These are phyloP conservation scores for Colletotrichum sp. DNA, from an alignment of 2,329 filamentous ascomycete species.

Conservation along the genomic window DNA sequence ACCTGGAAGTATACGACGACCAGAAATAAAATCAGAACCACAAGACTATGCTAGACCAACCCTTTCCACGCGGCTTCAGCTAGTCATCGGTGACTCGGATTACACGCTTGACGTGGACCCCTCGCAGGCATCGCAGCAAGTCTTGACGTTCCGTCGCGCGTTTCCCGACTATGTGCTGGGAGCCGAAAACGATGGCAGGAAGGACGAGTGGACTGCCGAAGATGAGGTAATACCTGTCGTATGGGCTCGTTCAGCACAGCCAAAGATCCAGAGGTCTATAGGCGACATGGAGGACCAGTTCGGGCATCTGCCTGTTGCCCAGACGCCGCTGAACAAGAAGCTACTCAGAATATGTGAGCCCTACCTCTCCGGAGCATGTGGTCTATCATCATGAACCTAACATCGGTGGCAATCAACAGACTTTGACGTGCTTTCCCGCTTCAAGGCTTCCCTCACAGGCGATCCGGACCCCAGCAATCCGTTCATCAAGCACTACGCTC, in stretches of 20 bases:
- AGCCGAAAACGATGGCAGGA: not conserved
- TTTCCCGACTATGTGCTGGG: conserved; percentile 21
- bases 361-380: not conserved
- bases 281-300: conserved; percentile 36
- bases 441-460: conserved; percentile 56
- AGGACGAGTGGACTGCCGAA: not conserved
- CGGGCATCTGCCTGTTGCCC: conserved; percentile 44
- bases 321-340: conserved; percentile 49
- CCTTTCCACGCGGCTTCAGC: not conserved
- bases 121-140: conserved; percentile 31
- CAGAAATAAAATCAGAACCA: not conserved
- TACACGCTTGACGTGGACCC: conserved; percentile 29
- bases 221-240: not conserved
- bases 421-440: conserved; percentile 53
- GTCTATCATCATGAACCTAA: not conserved
- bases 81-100: not conserved
- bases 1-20: not conserved
- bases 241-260: not conserved
- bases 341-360: conserved; percentile 33
- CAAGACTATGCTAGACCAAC: not conserved
- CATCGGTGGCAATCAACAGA: conserved; percentile 35
- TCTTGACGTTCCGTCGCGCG: conserved; percentile 27
- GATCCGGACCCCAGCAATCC: conserved; percentile 47
- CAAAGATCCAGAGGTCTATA: not conserved
- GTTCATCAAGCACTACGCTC: conserved; percentile 53